These are phyloP conservation scores for Comarum palustre DNA, from an alignment of 306 rosid genomes.

Conservation along the genomic window DNA sequence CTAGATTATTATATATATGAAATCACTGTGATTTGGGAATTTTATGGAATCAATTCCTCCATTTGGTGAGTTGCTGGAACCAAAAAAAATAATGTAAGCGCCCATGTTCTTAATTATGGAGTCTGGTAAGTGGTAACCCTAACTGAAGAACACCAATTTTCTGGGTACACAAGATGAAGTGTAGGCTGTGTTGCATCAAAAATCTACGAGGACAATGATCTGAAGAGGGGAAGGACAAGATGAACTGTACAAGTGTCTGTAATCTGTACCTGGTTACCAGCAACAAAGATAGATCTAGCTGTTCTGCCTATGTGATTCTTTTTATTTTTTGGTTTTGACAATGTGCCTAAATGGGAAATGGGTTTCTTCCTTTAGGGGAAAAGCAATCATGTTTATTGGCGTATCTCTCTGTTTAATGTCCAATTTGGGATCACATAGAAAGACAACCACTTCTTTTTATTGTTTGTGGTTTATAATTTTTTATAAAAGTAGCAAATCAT, in stretches of 20 bases:
- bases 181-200: neutral
- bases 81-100: neutral
- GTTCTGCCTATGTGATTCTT: too few species aligned
- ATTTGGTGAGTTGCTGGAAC: neutral
- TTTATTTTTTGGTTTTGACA: too few species aligned
- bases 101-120: constrained; percentile 11
- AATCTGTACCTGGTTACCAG: neutral
- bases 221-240: neutral
- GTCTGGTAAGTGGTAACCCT: neutral
- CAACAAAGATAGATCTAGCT: neutral
- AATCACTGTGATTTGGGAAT: neutral
- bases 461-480: neutral
- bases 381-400: neutral
- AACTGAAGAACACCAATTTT: neutral
- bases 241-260: neutral
- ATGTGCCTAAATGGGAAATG: neutral
- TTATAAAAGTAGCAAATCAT: neutral
- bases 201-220: neutral
- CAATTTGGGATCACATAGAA: neutral
- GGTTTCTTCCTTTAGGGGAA: neutral
- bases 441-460: neutral
- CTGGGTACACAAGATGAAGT: neutral
- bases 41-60: neutral
- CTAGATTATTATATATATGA: neutral
- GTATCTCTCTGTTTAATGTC: neutral